These are phyloP conservation scores for Capsicum baccatum DNA, from an alignment of 257 asterid species.

Conservation along the genomic window DNA sequence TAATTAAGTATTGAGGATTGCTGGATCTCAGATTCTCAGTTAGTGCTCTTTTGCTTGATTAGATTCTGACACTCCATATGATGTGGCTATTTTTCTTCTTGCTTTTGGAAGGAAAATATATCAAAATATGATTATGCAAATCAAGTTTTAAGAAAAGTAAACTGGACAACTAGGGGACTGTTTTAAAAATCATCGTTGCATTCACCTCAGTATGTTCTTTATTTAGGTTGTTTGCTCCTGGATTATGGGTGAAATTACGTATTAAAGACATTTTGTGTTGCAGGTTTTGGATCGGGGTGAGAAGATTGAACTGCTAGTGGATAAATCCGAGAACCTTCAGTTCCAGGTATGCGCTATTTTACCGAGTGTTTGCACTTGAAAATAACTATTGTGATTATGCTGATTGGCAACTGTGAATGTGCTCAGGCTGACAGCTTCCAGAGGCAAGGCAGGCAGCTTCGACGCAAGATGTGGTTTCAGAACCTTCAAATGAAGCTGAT, in stretches of 20 bases:
- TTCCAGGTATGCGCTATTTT: conserved; percentile 66
- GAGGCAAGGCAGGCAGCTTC: conserved; percentile 92
- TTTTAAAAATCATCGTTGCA: background rate
- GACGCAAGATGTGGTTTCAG: conserved; percentile 96
- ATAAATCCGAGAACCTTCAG: conserved; percentile 95
- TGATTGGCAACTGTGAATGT: conserved; percentile 19
- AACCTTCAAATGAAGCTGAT: conserved; percentile 81
- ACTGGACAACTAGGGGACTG: background rate
- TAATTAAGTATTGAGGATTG: too few relatives aligned
- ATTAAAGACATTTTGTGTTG: conserved; percentile 7
- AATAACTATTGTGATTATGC: background rate
- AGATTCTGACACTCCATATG: background rate
- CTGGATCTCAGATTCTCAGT: background rate
- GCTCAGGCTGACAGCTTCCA: conserved; percentile 96
- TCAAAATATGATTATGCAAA: background rate
- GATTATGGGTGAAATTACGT: background rate
- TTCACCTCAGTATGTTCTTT: background rate
- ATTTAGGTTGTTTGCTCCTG: background rate
- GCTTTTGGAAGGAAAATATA: conserved; percentile 1
- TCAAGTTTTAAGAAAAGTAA: conserved; percentile 14
- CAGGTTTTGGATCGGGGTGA: conserved; percentile 99
- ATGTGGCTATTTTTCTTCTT: background rate
- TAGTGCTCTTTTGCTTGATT: background rate
- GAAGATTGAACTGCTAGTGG: conserved; percentile 91
- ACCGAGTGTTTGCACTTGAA: background rate